These are phyloP conservation scores for Omphalotus guepiniiformis DNA, from an alignment of 768 basidiomycete genomes.

Conservation along the genomic window DNA sequence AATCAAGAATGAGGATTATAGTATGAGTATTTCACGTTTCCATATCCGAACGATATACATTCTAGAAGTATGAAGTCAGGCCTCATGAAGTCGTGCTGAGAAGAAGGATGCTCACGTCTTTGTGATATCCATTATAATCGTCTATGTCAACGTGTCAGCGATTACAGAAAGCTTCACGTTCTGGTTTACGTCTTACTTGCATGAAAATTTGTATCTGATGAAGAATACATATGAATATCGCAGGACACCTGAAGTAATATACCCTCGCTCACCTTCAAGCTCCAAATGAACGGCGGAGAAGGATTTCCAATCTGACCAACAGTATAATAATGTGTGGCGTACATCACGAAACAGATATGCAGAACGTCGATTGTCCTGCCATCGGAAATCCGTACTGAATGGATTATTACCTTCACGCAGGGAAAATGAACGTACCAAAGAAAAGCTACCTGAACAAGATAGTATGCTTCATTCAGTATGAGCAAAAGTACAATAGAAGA, in stretches of 20 bases:
- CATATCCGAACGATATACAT: background rate
- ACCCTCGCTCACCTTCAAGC: background rate
- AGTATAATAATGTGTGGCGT: constrained; percentile 4
- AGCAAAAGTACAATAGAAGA: background rate
- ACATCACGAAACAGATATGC: constrained; percentile 2
- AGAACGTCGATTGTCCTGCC: constrained; percentile 1
- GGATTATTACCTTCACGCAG: background rate
- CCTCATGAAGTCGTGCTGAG: background rate
- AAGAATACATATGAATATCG: background rate
- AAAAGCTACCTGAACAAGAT: background rate
- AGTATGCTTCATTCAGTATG: background rate
- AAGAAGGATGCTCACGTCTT: background rate
- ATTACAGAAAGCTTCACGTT: no score
- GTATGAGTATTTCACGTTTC: constrained; percentile 3
- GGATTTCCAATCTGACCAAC: background rate
- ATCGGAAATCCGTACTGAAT: background rate
- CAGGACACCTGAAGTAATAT: background rate
- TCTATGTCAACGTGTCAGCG: background rate
- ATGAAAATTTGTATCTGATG: constrained; percentile 3
- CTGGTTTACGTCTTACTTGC: constrained; percentile 3
- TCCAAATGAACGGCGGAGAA: constrained; percentile 6
- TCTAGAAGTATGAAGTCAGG: background rate
- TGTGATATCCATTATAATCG: constrained; percentile 1
- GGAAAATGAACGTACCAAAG: background rate
- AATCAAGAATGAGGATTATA: no score